Conservation (phyloP, 2,329 filamentous ascomycete genomes). For the Arthrobotrys conoides region DNA sequence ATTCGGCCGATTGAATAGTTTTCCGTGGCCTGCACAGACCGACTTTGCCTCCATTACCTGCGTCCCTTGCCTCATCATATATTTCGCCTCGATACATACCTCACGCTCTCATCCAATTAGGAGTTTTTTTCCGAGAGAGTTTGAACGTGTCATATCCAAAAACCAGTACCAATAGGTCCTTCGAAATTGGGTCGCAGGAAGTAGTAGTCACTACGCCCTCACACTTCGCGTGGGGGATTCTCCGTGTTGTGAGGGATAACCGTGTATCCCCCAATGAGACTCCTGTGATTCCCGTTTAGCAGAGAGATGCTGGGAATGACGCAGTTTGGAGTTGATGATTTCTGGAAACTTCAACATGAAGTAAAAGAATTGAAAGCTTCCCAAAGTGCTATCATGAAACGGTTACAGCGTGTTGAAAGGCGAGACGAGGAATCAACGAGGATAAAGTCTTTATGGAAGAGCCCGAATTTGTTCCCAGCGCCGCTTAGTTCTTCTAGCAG, state of each 20-base stretch:
- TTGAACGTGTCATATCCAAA: constrained; percentile 41
- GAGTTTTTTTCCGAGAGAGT: constrained; percentile 35
- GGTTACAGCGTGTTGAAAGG: constrained; percentile 74
- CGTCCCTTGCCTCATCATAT: constrained; percentile 30
- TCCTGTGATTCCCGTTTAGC: constrained; percentile 46
- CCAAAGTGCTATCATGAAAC: constrained; percentile 75
- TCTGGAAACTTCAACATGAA: constrained; percentile 76
- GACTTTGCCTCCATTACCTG: constrained; percentile 22
- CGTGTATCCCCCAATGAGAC: constrained; percentile 61
- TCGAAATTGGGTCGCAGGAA: constrained; percentile 39
- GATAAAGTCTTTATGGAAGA: constrained; percentile 66
- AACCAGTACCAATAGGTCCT: constrained; percentile 8
- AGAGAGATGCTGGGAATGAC: constrained; percentile 72
- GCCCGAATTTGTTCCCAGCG: constrained; percentile 55
- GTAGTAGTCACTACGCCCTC: constrained; percentile 41
- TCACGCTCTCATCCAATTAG: constrained; percentile 20
- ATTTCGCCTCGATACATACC: constrained; percentile 27
- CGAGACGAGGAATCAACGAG: constrained; percentile 75
- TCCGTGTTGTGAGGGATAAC: constrained; percentile 59
- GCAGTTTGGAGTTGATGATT: constrained; percentile 76
- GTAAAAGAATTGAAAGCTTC: constrained; percentile 74
- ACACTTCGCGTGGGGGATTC: constrained; percentile 60
- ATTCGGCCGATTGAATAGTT: constrained; percentile 30
- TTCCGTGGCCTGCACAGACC: constrained; percentile 6
- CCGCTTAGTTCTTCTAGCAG: constrained; percentile 59